Percentiles rank a stretch among this genome's conserved stretches.
Evolutionary conservation across 352 stramenopile species (phyloP).

Genomic region (Pythium chondricola): DNA sequence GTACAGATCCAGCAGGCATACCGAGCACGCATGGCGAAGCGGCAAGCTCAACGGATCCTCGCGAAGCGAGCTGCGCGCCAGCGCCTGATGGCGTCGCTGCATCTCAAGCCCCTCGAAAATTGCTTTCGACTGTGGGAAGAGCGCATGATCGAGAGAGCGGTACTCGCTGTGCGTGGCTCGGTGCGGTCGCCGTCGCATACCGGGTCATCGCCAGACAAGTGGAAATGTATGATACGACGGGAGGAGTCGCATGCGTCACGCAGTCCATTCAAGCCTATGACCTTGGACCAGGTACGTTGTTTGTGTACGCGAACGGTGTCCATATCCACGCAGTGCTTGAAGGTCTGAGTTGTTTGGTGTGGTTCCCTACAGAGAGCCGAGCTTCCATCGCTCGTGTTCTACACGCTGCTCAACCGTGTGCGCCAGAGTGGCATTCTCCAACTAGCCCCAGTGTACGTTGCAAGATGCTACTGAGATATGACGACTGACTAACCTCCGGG

Average conservation of each 20-base stretch:
- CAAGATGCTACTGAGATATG: not conserved
- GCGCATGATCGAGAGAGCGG: conserved; percentile 37
- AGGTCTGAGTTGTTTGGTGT: not conserved
- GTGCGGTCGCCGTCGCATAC: not conserved
- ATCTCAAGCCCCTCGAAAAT: conserved; percentile 48
- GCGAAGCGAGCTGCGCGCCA: conserved; percentile 44
- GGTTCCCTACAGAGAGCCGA: conserved; percentile 31
- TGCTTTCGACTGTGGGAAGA: conserved; percentile 59
- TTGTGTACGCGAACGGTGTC: not conserved
- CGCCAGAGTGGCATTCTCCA: conserved; percentile 60
- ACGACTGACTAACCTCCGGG: too few relatives aligned
- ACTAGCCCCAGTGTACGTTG: conserved; percentile 39
- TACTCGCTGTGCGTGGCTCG: conserved; percentile 29
- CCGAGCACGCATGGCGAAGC: conserved; percentile 32
- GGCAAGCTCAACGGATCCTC: conserved; percentile 31
- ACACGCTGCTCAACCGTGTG: conserved; percentile 62
- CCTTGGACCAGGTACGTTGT: not conserved
- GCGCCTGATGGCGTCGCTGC: conserved; percentile 32
- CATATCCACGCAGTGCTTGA: not conserved
- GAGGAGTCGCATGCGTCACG: too few relatives aligned
- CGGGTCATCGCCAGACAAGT: conserved; percentile 14
- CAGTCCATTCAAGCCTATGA: too few relatives aligned
- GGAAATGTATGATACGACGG: conserved; percentile 8
- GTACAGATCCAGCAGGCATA: conserved; percentile 48
- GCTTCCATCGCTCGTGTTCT: conserved; percentile 65